These are phyloP conservation scores for Erysiphe pulchra DNA, from an alignment of 2,329 filamentous ascomycete genomes.

Conservation along the genomic window DNA sequence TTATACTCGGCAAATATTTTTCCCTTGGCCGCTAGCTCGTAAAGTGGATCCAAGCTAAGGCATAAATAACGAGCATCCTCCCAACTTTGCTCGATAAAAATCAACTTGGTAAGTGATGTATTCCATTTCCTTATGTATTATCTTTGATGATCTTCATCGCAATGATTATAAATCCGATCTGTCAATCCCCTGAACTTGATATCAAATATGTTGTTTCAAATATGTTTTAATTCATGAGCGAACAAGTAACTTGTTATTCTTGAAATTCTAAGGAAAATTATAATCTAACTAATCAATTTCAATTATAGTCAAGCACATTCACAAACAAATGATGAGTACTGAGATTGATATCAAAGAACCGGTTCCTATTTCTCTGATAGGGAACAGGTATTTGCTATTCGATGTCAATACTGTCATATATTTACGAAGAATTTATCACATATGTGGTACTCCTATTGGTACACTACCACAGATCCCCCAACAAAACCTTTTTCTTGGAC, in stretches of 20 bases:
- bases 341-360: slow-evolving; percentile 18
- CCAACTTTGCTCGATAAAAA: no score
- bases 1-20: no score
- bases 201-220: slow-evolving; percentile 22
- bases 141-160: neutral
- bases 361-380: slow-evolving; percentile 59
- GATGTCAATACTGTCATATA: slow-evolving; percentile 56
- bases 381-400: slow-evolving; percentile 69
- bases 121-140: no score
- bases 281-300: neutral
- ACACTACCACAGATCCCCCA: slow-evolving; percentile 79
- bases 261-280: neutral
- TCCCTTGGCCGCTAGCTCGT: no score
- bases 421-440: slow-evolving; percentile 55
- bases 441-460: slow-evolving; percentile 66
- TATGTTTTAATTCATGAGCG: slow-evolving; percentile 23
- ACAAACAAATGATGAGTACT: neutral
- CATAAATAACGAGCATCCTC: no score
- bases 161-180: slow-evolving; percentile 49
- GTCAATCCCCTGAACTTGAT: slow-evolving; percentile 54
- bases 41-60: no score
- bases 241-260: neutral
- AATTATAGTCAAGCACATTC: no score
- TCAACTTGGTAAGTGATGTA: no score
- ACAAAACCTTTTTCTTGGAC: slow-evolving; percentile 77